phyloP scores from a whole-genome alignment of 257 asterid species.

The Sherardia arvensis region DNA sequence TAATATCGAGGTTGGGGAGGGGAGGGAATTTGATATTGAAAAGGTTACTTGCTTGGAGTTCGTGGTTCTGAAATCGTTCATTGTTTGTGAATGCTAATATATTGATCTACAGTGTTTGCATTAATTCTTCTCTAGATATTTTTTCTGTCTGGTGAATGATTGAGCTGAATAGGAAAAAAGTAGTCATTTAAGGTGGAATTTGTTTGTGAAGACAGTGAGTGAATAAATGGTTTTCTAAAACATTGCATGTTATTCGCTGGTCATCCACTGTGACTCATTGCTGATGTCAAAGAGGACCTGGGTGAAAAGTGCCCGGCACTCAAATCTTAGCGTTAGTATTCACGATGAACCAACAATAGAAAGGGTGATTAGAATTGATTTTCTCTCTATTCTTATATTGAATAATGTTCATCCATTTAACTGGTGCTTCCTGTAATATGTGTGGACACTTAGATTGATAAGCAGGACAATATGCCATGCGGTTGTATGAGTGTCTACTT shows the following conservation, averaged over 20 bases:
- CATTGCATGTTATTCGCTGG: neutral
- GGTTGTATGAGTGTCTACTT: neutral
- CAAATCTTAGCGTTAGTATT: neutral
- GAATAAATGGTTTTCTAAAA: neutral
- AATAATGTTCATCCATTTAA: neutral
- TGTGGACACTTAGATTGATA: neutral
- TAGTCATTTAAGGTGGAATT: neutral
- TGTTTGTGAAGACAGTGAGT: neutral
- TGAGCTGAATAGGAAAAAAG: neutral
- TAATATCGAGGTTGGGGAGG: neutral
- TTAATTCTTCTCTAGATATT: neutral
- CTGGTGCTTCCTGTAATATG: neutral
- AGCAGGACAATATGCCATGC: neutral
- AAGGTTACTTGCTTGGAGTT: conserved; percentile 6
- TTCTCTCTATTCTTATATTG: neutral
- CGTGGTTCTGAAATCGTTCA: neutral
- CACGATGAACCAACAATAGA: neutral
- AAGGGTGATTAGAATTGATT: neutral
- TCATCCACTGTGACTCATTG: neutral
- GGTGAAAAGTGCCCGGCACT: neutral
- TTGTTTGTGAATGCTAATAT: neutral
- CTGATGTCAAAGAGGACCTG: neutral
- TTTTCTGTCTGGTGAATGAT: neutral
- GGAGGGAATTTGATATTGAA: neutral
- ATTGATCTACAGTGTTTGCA: neutral